These are phyloP conservation scores for Rhizoclosmatium sp. DNA, from an alignment of 192 early-diverging fungal species.

Conservation along the genomic window DNA sequence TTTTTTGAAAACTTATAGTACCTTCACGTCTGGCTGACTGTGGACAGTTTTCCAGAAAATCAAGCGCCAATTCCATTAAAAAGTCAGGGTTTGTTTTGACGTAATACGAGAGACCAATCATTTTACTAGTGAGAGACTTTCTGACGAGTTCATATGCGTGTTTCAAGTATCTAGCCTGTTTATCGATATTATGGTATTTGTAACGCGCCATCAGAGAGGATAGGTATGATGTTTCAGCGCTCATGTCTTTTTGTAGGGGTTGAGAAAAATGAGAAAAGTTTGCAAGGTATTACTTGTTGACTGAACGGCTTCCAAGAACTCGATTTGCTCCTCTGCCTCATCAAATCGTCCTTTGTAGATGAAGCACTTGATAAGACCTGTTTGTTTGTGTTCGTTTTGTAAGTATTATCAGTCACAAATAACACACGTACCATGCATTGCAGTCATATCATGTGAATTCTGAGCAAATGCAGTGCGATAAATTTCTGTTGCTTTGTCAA, in stretches of 20 bases:
- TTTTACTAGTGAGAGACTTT: conserved; percentile 34
- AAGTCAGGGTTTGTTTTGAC: conserved; percentile 55
- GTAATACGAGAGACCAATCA: conserved; percentile 51
- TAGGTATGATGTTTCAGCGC: conserved; percentile 50
- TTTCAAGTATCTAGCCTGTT: conserved; percentile 49
- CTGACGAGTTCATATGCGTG: conserved; percentile 42
- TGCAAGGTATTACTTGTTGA: conserved; percentile 34
- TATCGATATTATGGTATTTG: conserved; percentile 44
- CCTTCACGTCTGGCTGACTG: conserved; percentile 19
- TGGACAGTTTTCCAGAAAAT: conserved; percentile 52
- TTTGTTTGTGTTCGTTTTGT: not conserved
- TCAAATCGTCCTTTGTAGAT: conserved; percentile 50
- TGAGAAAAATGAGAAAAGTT: conserved; percentile 9
- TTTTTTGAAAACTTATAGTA: not conserved
- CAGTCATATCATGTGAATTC: conserved; percentile 32
- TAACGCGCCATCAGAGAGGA: conserved; percentile 52
- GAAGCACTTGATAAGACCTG: conserved; percentile 56
- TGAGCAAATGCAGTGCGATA: conserved; percentile 24
- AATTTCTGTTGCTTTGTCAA: conserved; percentile 31
- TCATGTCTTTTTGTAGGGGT: conserved; percentile 29
- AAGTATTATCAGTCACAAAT: not conserved
- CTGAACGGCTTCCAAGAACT: conserved; percentile 57
- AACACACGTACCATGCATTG: conserved; percentile 31
- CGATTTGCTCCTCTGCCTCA: conserved; percentile 63
- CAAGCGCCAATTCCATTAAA: conserved; percentile 49